phyloP scores from a whole-genome alignment of 306 rosid genomes.

The Cicer cuneatum region DNA sequence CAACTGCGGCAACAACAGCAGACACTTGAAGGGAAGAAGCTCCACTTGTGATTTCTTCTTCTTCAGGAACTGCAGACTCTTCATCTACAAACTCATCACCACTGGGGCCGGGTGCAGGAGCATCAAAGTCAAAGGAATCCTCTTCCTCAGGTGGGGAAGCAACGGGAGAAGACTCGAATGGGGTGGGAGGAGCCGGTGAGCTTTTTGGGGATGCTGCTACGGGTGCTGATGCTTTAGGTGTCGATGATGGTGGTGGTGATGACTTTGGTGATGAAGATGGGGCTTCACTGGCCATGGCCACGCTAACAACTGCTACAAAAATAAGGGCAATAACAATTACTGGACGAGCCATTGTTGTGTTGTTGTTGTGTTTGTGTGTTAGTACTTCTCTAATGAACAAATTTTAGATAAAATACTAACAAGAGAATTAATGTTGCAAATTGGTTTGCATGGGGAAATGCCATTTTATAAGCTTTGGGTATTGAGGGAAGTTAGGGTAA shows the following conservation, averaged over 20 bases:
- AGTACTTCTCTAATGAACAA: slow-evolving; percentile 50
- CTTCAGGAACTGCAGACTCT: not conserved
- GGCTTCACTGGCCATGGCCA: slow-evolving; percentile 45
- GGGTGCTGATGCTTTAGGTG: not conserved
- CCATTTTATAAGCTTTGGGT: slow-evolving; percentile 31
- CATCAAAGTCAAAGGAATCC: no score
- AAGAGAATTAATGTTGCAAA: slow-evolving; percentile 20
- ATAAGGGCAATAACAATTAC: slow-evolving; percentile 49
- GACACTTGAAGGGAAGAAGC: not conserved
- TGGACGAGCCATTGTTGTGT: slow-evolving; percentile 43
- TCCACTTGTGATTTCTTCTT: not conserved
- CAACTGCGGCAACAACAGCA: not conserved
- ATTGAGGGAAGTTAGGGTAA: slow-evolving; percentile 24
- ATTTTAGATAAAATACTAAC: slow-evolving; percentile 53
- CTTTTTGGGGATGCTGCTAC: slow-evolving; percentile 10
- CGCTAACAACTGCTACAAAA: slow-evolving; percentile 46
- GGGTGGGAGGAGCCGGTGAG: slow-evolving; percentile 14
- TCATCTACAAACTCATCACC: not conserved
- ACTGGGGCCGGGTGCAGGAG: not conserved
- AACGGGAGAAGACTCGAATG: slow-evolving; percentile 36
- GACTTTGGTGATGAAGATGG: slow-evolving; percentile 40
- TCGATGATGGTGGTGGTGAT: slow-evolving; percentile 31
- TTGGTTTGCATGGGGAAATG: not conserved
- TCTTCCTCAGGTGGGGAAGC: slow-evolving; percentile 37
- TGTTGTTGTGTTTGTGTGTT: not conserved